Evolutionary conservation across 768 basidiomycete species (phyloP), one percentile per base, ranked within the genome.

Genomic region (Calocybe cyanea): DNA sequence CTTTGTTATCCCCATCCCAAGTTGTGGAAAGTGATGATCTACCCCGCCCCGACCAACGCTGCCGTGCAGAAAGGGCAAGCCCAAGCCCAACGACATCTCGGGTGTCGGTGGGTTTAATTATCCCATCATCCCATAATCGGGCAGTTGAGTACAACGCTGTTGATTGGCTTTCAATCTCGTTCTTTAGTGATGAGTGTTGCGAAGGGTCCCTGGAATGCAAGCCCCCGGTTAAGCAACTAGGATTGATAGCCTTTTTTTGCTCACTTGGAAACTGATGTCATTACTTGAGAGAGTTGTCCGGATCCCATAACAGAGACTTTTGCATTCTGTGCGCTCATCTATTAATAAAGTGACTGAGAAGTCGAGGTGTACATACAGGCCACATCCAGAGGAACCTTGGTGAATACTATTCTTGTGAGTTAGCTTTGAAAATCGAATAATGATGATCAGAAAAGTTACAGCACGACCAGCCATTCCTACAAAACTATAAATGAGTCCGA

Each of bases 361-460:
- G 28, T 14, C 39, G 18, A 50, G 32, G 25, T 25, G 3, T 36
- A 69, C 86, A 57, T 66, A 90, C 88, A 47, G 93, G 93, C 94
- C 94, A 97, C 91, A 93, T 94, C 89, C 91, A 97, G 41, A 97
- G 65, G 76, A 97, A 96, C 49, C 92, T 77, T 14, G 94, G 93
- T 4, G 89, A 92, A 66, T 95, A 97, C 83, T 93, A 41, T 46
- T 38, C n/a, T 49, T 32, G 9, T 28, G 37, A 38, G 40, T 30
- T 43, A 28, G 25, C 25, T 28, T 28, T 11, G 11, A 28, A 17
- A n/a, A 52, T 41, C 39, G 28, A 4, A 39, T 32, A 45, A 35
- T 28, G 21, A 28, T 17, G 24, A 4, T 19, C 18, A 50, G 48
- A 17, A 37, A 31, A 41, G 39, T 70, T 62, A 94, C 91, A 49